phyloP scores from a whole-genome alignment of 345 rosid genomes.

The Triadica sebifera region DNA sequence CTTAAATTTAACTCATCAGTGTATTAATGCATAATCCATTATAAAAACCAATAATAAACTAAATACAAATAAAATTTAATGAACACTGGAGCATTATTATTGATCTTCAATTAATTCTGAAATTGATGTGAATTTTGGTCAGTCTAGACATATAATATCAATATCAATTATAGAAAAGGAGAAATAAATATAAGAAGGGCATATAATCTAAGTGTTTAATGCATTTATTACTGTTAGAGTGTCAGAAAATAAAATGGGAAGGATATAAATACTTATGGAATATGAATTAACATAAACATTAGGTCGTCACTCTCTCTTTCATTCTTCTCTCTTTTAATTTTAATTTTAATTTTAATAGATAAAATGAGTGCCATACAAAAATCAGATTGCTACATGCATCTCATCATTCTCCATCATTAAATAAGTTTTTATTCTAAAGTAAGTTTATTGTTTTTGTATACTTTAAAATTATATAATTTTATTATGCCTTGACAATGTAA shows the following conservation, averaged over 20 bases:
- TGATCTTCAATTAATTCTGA: conserved; percentile 13
- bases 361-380: too few species aligned
- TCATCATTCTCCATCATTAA: too few species aligned
- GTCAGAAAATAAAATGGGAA: conserved; percentile 11
- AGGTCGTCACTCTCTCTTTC: too few species aligned
- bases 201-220: conserved; percentile 8
- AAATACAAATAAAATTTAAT: conserved; percentile 15
- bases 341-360: too few species aligned
- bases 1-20: background rate
- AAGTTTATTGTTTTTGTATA: too few species aligned
- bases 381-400: too few species aligned
- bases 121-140: conserved; percentile 18
- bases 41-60: background rate
- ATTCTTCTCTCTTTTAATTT: too few species aligned
- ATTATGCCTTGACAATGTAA: too few species aligned
- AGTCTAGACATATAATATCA: conserved; percentile 12
- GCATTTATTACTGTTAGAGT: conserved; percentile 33
- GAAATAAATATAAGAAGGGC: conserved; percentile 10
- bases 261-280: background rate
- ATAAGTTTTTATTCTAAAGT: too few species aligned
- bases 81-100: conserved; percentile 3
- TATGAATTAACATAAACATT: too few species aligned
- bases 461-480: too few species aligned
- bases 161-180: conserved; percentile 13
- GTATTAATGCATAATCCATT: background rate